Evolutionary conservation across 352 stramenopile genomes (phyloP).

Genomic region (Saprolegnia diclina): DNA sequence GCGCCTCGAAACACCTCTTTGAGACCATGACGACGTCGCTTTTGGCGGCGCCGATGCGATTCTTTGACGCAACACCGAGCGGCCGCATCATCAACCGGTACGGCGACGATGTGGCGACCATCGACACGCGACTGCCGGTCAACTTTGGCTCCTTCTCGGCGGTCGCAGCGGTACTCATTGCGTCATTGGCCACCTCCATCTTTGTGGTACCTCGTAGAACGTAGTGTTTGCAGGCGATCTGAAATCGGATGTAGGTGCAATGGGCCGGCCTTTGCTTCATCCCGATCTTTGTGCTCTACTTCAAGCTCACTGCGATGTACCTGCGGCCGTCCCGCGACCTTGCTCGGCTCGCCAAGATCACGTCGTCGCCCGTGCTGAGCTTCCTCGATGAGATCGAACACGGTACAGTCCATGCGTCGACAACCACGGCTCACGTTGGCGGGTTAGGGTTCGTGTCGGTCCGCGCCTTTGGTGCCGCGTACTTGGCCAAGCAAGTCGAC

Average conservation of each 20-base stretch:
- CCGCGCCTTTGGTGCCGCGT: constrained; percentile 33
- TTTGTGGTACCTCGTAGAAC: constrained; percentile 70
- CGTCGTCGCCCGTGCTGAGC: constrained; percentile 40
- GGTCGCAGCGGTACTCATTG: constrained; percentile 66
- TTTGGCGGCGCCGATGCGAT: constrained; percentile 84
- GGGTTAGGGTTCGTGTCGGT: constrained; percentile 36
- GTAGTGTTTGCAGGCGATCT: constrained; percentile 39
- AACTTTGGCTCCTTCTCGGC: constrained; percentile 50
- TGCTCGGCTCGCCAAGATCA: constrained; percentile 34
- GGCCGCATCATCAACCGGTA: constrained; percentile 89
- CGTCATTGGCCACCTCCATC: constrained; percentile 76
- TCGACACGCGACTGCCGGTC: constrained; percentile 85
- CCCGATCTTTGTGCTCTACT: constrained; percentile 81
- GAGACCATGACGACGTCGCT: constrained; percentile 82
- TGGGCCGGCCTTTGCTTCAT: constrained; percentile 64
- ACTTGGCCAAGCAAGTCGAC: constrained; percentile 31
- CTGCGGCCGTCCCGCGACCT: constrained; percentile 43
- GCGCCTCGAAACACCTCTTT: constrained; percentile 68
- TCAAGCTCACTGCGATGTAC: constrained; percentile 39
- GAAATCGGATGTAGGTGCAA: constrained; percentile 33
- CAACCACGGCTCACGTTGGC: constrained; percentile 22
- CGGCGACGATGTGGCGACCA: constrained; percentile 87
- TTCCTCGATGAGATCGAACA: constrained; percentile 27
- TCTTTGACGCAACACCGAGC: constrained; percentile 91
- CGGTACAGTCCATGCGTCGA: neutral